phyloP scores from a whole-genome alignment of 2,329 filamentous ascomycete genomes.

The Phialemoniopsis sp. region DNA sequence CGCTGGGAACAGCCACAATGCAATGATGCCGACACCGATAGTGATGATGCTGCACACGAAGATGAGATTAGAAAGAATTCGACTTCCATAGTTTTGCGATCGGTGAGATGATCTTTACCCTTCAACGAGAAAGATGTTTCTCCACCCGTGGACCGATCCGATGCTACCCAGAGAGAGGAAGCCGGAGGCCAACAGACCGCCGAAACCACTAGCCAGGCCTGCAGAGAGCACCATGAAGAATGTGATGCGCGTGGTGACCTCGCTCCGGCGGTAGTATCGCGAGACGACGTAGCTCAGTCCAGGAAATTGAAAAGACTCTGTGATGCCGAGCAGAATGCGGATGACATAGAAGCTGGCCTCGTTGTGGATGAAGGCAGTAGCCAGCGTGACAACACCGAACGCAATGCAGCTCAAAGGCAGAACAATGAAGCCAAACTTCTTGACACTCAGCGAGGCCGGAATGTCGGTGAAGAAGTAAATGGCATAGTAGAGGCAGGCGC shows the following conservation, averaged over 20 bases:
- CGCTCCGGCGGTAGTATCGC: slow-evolving; percentile 5
- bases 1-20: slow-evolving; percentile 11
- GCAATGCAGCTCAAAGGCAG: slow-evolving; percentile 16
- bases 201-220: slow-evolving; percentile 4
- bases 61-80: too few species aligned
- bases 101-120: too few species aligned
- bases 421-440: slow-evolving; percentile 11
- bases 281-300: slow-evolving; percentile 7
- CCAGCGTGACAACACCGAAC: slow-evolving; percentile 4
- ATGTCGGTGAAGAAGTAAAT: slow-evolving; percentile 14
- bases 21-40: slow-evolving; percentile 2
- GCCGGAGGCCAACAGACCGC: slow-evolving; percentile 5
- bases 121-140: slow-evolving; percentile 11
- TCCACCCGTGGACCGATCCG: slow-evolving; percentile 10
- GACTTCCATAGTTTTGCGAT: too few species aligned
- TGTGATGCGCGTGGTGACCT: slow-evolving; percentile 4
- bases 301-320: slow-evolving; percentile 6
- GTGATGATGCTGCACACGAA: slow-evolving; percentile 3
- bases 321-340: slow-evolving; percentile 3
- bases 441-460: slow-evolving; percentile 12
- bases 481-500: slow-evolving; percentile 14
- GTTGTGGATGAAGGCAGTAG: slow-evolving; percentile 4
- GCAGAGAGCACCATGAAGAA: slow-evolving; percentile 5
- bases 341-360: slow-evolving; percentile 5
- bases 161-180: slow-evolving; percentile 15